These are phyloP conservation scores for Alternaria ventricosa DNA, from an alignment of 2,329 filamentous ascomycete species.

Conservation along the genomic window DNA sequence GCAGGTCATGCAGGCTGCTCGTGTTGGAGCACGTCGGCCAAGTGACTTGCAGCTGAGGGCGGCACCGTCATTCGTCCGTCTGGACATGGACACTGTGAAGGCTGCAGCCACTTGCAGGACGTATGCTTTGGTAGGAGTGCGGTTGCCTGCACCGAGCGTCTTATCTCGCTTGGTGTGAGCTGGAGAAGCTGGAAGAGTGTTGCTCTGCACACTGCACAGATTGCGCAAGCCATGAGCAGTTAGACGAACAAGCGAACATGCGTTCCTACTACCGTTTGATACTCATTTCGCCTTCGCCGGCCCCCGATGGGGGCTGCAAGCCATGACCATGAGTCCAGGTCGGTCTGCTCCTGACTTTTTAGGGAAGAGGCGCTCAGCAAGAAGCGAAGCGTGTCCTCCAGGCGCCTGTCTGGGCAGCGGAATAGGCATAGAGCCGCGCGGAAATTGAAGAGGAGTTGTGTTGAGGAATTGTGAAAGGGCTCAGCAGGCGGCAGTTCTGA, in stretches of 20 bases:
- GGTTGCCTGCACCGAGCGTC: slow-evolving; percentile 19
- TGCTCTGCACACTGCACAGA: slow-evolving; percentile 7
- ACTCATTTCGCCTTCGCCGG: slow-evolving; percentile 31
- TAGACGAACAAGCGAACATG: slow-evolving; percentile 29
- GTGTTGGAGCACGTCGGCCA: slow-evolving; percentile 20
- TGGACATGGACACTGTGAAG: slow-evolving; percentile 1
- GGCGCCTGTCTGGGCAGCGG: slow-evolving; percentile 9
- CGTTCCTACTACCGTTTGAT: slow-evolving; percentile 35
- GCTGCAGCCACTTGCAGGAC: slow-evolving; percentile 20
- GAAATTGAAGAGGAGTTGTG: slow-evolving; percentile 24
- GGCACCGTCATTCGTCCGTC: slow-evolving; percentile 12
- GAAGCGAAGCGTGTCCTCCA: slow-evolving; percentile 29
- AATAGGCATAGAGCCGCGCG: slow-evolving; percentile 19
- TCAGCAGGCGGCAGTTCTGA: slow-evolving; percentile 25
- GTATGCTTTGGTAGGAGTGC: slow-evolving; percentile 26
- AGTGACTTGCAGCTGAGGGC: slow-evolving; percentile 36
- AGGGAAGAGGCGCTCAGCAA: slow-evolving; percentile 24
- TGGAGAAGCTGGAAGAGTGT: slow-evolving; percentile 2
- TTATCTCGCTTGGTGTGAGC: slow-evolving; percentile 35
- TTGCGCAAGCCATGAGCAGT: slow-evolving; percentile 28
- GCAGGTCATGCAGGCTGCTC: slow-evolving; percentile 16
- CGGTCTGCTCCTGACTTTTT: slow-evolving; percentile 25
- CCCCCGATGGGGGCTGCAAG: slow-evolving; percentile 15
- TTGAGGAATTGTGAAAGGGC: slow-evolving; percentile 24
- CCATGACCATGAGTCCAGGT: slow-evolving; percentile 27